Evolutionary conservation across 202 grass and related monocot genomes (phyloP), one percentile per base, ranked within the genome.

Genomic region (Panicum hallii): DNA sequence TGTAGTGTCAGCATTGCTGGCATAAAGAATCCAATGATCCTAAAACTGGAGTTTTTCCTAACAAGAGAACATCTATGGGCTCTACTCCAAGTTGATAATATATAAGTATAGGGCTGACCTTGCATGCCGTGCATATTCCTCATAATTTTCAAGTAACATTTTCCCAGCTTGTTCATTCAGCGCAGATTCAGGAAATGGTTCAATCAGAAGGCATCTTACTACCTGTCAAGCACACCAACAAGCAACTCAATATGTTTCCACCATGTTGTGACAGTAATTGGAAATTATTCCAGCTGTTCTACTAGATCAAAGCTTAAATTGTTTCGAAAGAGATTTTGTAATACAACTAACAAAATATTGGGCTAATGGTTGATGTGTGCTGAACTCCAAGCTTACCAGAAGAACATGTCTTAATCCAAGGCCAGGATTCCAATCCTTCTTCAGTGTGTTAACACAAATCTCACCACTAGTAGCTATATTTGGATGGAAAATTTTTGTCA

Each of bases 401-500:
- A 97, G 84, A 83, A 97, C 90, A 87, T 97, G 95, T 73, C 90
- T 86, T 74, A 97, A 88, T 88, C 92, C 95, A 84, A 93, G 95
- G 78, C 67, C 89, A 72, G 95, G 92, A 87, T 97, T 94, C 95
- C 95, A 97, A 67, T 97, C 95, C 73, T 97, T 97, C 76, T 97
- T 97, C 58, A 94, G 79, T 63, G 95, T 97, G 89, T 97, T 97
- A 43, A 97, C 95, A 83, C 95, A 97, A n/a, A 97, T 97, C 81
- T 94, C 95, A 41, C 95, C 92, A 71, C 90, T 93, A 60, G 84
- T 91, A n/a, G 95, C 85, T 92, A 97, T 97, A 81, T 94, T 97
- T 14, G 95, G 95, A 86, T 97, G 95, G 79, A 93, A 97, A 63
- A 91, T 94, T 88, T 97, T 97, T 20, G 95, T 97, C 28, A 94